These are phyloP conservation scores for Coemansia sp. DNA, from an alignment of 192 early-diverging fungal species.

Conservation along the genomic window DNA sequence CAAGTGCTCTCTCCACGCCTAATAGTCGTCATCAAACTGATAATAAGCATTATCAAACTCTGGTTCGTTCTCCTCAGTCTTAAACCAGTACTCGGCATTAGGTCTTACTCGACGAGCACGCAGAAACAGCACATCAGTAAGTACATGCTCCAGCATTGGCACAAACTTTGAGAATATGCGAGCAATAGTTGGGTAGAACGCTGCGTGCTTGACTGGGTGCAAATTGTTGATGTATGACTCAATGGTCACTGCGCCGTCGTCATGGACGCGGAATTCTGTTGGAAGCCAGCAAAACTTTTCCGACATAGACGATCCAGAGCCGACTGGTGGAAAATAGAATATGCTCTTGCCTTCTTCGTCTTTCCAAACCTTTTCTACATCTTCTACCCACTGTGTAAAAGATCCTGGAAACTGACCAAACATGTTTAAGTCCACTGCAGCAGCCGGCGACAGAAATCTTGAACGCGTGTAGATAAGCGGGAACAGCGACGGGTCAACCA, in stretches of 20 bases:
- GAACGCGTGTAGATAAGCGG: constrained; percentile 42
- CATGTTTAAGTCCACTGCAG: constrained; percentile 20
- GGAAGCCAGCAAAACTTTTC: constrained; percentile 60
- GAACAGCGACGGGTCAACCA: constrained; percentile 57
- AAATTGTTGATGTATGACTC: constrained; percentile 76
- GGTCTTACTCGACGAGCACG: not conserved
- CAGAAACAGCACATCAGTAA: constrained; percentile 29
- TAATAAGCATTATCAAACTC: constrained; percentile 15
- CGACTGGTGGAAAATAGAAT: constrained; percentile 7
- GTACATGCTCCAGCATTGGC: constrained; percentile 62
- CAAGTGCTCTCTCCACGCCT: constrained; percentile 16
- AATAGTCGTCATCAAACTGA: constrained; percentile 25
- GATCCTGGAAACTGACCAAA: constrained; percentile 33
- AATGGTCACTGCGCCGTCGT: constrained; percentile 50
- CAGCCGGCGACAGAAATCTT: constrained; percentile 10
- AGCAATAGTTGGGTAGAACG: constrained; percentile 56
- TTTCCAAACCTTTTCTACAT: not conserved
- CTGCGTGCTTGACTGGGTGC: constrained; percentile 53
- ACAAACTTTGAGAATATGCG: constrained; percentile 56
- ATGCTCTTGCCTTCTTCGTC: not conserved
- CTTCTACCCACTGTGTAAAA: constrained; percentile 13
- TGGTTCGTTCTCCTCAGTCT: constrained; percentile 5
- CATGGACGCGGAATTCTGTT: constrained; percentile 56
- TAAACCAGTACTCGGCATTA: constrained; percentile 28
- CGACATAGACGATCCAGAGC: not conserved